Evolutionary conservation across 768 basidiomycete genomes (phyloP).

Genomic region (Termitomyces eurrhizus): DNA sequence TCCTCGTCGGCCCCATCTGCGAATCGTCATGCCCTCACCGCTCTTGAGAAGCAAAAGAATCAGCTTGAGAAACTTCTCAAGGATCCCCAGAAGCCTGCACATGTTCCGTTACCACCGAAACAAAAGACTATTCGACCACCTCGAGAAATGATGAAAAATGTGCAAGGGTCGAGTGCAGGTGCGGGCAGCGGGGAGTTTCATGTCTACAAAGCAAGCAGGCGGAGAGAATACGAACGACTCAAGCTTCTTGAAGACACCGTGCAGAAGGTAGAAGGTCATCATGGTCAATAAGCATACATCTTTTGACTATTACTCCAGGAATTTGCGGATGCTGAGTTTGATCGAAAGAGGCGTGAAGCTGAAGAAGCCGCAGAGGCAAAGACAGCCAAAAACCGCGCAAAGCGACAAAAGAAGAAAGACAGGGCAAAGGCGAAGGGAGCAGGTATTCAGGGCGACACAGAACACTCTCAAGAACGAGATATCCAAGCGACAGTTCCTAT

Average conservation of each 20-base stretch:
- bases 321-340: constrained; percentile 67
- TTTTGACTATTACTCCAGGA: constrained; percentile 45
- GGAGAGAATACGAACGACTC: constrained; percentile 93
- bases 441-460: constrained; percentile 22
- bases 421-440: constrained; percentile 45
- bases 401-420: constrained; percentile 90
- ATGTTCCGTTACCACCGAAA: constrained; percentile 76
- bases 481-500: constrained; percentile 38
- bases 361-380: constrained; percentile 77
- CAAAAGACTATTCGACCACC: constrained; percentile 79
- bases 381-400: constrained; percentile 94
- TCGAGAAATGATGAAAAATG: constrained; percentile 98
- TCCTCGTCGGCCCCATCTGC: constrained; percentile 25
- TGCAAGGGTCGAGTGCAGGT: constrained; percentile 95
- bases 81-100: constrained; percentile 81
- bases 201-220: constrained; percentile 92
- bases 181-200: constrained; percentile 98
- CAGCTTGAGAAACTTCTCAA: constrained; percentile 89
- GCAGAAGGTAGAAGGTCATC: constrained; percentile 54
- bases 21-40: constrained; percentile 47
- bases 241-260: constrained; percentile 85
- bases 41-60: constrained; percentile 48
- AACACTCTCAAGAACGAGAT: constrained; percentile 8
- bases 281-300: not conserved
- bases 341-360: constrained; percentile 64